phyloP scores from a whole-genome alignment of 1,284 basidiomycete genomes.

The Chondrostereum purpureum region DNA sequence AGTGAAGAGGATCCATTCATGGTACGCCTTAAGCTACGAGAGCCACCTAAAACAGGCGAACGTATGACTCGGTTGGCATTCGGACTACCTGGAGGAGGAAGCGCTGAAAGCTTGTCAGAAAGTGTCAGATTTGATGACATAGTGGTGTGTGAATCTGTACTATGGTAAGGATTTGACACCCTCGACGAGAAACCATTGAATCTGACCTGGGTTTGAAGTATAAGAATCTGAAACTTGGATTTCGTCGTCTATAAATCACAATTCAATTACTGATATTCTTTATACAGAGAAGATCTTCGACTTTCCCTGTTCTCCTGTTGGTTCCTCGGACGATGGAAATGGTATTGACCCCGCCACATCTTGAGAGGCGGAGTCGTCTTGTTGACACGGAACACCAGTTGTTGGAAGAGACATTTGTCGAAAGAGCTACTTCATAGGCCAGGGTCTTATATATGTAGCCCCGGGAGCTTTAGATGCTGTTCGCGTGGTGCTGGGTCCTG shows the following conservation, averaged over 20 bases:
- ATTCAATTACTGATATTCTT: neutral
- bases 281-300: neutral
- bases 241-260: neutral
- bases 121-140: constrained; percentile 23
- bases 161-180: neutral
- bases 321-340: constrained; percentile 10
- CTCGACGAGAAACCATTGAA: neutral
- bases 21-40: constrained; percentile 22
- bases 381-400: neutral
- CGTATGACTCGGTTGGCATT: constrained; percentile 19
- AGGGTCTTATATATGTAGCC: neutral
- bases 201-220: constrained; percentile 10
- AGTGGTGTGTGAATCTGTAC: constrained; percentile 9
- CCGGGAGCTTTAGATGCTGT: neutral
- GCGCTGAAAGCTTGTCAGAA: constrained; percentile 36
- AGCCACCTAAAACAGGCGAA: constrained; percentile 16
- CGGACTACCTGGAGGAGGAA: constrained; percentile 23
- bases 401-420: neutral
- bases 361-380: neutral
- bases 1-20: constrained; percentile 26
- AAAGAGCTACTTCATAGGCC: neutral
- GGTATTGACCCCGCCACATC: constrained; percentile 5
- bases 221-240: neutral
- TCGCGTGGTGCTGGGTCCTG: neutral
- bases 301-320: neutral